Evolutionary conservation across 441 rosid species (phyloP), one percentile per base, ranked within the genome.

Genomic region (Biscutella laevigata): DNA sequence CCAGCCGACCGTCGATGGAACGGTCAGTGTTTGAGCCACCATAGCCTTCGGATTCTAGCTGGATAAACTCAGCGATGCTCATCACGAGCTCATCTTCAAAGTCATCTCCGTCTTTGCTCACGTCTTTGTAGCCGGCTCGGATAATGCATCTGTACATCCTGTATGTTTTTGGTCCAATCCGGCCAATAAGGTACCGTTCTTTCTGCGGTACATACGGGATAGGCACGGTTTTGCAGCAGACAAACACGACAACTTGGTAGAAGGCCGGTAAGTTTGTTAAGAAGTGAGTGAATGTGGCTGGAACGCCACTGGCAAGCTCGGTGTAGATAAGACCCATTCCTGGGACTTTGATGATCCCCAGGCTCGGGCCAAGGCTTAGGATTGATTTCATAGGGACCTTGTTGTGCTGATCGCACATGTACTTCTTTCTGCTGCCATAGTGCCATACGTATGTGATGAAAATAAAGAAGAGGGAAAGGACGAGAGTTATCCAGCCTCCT

Each of bases 301-400:
- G 96, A 64, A 90, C 71, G 12, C 96, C 92, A 16, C 71, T 80
- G 7, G 85, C 88, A 19, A 87, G 75, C 64, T 80, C 90, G 0
- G 96, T 81, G 62, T 78, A 90, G 68, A 90, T 70, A 34, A 90
- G 88, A 46, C 96, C 96, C 32, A 90, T 90, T 30, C 96, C 98
- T 0, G 96, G 98, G 59, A 87, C 77, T 69, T 88, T 77, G 57
- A 90, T 73, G 27, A 87, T 75, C 15, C 96, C 96, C 1, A 90
- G 95, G 67, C 84, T 86, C 26, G 96, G 82, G 52, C 94, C 96
- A n/a, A 77, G 75, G 4, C 71, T 71, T 38, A 90, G 77, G 72
- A 90, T 76, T 82, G 74, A 69, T 74, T 85, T 90, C 88, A 83
- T 74, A 21, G 88, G 66, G 29, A 79, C 74, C 70, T 87, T 90